A percentile compares a stretch with the other conserved stretches of the same genome.
phyloP scores from a whole-genome alignment of 176 grass and related monocot species.

The Eragrostis curvula region DNA sequence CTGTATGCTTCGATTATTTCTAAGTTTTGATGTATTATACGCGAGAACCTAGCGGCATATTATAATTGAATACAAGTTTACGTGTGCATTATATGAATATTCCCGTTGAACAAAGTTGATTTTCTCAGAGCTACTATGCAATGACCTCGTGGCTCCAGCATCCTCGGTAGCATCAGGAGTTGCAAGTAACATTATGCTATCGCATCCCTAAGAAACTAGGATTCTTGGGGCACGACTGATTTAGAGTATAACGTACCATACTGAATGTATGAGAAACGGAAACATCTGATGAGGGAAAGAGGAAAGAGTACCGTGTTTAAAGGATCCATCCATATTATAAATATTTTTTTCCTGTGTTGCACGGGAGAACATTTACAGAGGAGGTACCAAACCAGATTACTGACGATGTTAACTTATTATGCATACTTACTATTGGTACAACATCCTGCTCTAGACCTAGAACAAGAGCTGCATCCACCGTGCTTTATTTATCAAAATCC shows the following conservation, averaged over 20 bases:
- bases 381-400: neutral
- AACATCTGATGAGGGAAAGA: neutral
- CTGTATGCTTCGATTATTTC: neutral
- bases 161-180: neutral
- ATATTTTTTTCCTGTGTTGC: neutral
- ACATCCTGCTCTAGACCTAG: neutral
- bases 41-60: neutral
- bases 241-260: neutral
- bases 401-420: neutral
- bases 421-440: constrained; percentile 32
- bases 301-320: neutral
- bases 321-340: neutral
- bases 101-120: neutral
- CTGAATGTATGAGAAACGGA: neutral
- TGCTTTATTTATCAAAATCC: constrained; percentile 40
- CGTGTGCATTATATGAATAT: neutral
- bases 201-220: neutral
- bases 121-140: neutral
- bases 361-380: constrained; percentile 10
- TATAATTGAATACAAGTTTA: neutral
- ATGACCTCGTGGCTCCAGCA: neutral
- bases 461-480: neutral
- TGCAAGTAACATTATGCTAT: neutral
- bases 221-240: neutral
- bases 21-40: neutral